Evolutionary conservation across 164 flowering plant species (phyloP), one percentile per base, ranked within the genome.

Genomic region (Berberis vulgaris): DNA sequence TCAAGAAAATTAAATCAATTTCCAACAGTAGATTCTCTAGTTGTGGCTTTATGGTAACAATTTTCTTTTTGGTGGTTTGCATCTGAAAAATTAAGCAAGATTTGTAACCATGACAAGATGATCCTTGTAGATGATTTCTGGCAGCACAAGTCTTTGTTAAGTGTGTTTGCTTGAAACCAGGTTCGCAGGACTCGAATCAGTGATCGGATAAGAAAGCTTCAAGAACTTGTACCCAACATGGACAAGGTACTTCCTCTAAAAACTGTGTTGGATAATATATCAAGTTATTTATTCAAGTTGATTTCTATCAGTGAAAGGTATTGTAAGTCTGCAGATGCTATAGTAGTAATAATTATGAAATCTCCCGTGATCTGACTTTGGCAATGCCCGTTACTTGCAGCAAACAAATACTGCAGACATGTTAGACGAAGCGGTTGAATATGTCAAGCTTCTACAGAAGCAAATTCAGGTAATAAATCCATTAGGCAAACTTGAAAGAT

Each of bases 171-270:
- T 5, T 65, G 43, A 9, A 60, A 26, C 46, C 46, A 80, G 83
- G 76, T 80, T 49, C 71, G 83, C 45, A 83, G 99, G 80, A 91
- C 95, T 38, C 66, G 81, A 69, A 94, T 94, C 13, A 94, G 97
- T 57, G 99, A 94, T 59, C 66, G 99, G 41, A 94, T 94, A 84
- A 87, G 91, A 78, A 94, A 85, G 67, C 78, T 94, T 43, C 97
- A 94, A 64, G 99, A 94, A 64, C 90, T 94, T 63, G 97, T 94
- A 1, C 98, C 98, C 1, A 88, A 91, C 77, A 94, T 94, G 98
- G 98, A 94, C 67, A 94, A 86, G 95, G 98, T 91, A 77, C 26
- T 9, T 47, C 2, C 5, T 7, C 42, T 56, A 26, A n/a, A 2
- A 56, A 13, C 41, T 56, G 49, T 5, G 8, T 5, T 5, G 6